These are phyloP conservation scores for Exophiala phaeomuriformis DNA, from an alignment of 2,329 filamentous ascomycete genomes.

Conservation along the genomic window DNA sequence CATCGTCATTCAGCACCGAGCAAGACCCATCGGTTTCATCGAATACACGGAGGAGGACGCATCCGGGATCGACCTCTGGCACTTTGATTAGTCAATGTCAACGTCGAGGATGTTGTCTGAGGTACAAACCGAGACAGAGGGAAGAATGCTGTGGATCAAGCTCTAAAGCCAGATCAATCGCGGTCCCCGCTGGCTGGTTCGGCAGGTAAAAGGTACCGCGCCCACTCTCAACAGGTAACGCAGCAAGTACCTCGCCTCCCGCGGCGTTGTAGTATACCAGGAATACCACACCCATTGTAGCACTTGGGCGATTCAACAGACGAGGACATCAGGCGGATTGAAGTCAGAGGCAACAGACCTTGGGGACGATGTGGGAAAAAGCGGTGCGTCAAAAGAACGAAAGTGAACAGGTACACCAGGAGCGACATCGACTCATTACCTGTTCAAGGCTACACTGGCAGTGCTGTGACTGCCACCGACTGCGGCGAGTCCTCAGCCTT, in stretches of 20 bases:
- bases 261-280: conserved; percentile 3
- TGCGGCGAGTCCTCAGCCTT: too few relatives aligned
- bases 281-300: conserved; percentile 3
- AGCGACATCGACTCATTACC: too few relatives aligned
- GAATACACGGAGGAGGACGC: conserved; percentile 12
- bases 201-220: conserved; percentile 4
- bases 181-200: background rate
- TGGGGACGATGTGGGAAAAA: too few relatives aligned
- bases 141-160: conserved; percentile 7
- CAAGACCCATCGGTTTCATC: conserved; percentile 1
- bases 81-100: background rate
- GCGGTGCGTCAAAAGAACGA: too few relatives aligned
- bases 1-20: conserved; percentile 1
- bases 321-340: background rate
- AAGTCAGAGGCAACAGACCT: background rate
- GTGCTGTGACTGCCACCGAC: too few relatives aligned
- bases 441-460: too few relatives aligned
- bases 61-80: conserved; percentile 10
- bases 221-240: conserved; percentile 1
- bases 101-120: too few relatives aligned
- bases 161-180: background rate
- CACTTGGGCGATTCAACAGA: background rate
- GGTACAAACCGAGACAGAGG: conserved; percentile 13
- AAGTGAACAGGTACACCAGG: too few relatives aligned
- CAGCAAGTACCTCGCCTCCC: background rate